Conservation (phyloP, 768 basidiomycete species). For the Lactarius sanguifluus region DNA sequence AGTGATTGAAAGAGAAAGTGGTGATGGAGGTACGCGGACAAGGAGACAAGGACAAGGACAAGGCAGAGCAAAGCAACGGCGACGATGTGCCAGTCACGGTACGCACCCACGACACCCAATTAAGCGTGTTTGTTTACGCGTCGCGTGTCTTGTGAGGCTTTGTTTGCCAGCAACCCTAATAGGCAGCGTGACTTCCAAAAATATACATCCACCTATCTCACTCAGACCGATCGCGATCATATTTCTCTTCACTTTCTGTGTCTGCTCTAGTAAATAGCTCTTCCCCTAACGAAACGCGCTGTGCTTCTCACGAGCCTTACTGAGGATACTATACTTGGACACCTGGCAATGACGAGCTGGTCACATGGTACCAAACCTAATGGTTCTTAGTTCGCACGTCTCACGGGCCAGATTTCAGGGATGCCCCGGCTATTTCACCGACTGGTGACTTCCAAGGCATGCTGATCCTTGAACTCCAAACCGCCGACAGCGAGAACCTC, state of each 20-base stretch:
- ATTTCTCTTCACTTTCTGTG: slow-evolving; percentile 15
- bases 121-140: slow-evolving; percentile 45
- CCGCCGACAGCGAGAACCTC: slow-evolving; percentile 42
- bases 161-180: slow-evolving; percentile 25
- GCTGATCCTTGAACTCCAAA: slow-evolving; percentile 47
- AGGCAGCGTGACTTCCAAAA: background rate
- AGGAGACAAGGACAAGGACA: slow-evolving; percentile 7
- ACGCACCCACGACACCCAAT: slow-evolving; percentile 36
- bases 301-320: slow-evolving; percentile 42
- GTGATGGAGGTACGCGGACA: slow-evolving; percentile 32
- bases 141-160: slow-evolving; percentile 40
- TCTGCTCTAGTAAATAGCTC: slow-evolving; percentile 18
- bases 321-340: slow-evolving; percentile 39
- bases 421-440: slow-evolving; percentile 41
- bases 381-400: background rate
- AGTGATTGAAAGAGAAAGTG: background rate
- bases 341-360: slow-evolving; percentile 38
- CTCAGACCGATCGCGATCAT: background rate
- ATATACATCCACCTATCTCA: background rate
- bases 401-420: slow-evolving; percentile 12
- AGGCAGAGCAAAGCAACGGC: background rate
- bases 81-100: background rate
- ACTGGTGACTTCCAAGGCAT: slow-evolving; percentile 41
- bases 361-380: slow-evolving; percentile 42
- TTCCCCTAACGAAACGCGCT: slow-evolving; percentile 22